Base-by-base conservation (phyloP, 305 asterid species). In the Fraxinus sp. region DNA sequence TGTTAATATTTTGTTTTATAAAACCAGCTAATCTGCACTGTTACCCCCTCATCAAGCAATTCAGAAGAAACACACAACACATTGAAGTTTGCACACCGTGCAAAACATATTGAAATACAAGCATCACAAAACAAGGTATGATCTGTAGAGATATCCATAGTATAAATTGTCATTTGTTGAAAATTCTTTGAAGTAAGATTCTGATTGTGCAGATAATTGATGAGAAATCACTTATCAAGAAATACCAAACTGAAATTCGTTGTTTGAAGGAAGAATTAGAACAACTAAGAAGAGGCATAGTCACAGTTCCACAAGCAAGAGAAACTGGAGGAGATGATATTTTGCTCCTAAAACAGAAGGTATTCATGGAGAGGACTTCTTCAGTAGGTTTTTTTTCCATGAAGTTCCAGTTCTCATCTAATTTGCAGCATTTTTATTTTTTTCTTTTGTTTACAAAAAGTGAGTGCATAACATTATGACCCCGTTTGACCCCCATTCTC, bases 41-140 rank as follows among this genome's bases (percentile, higher is more conserved):
- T 97, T 73, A 97, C 98, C 78, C 99, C 99, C 84, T 93, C 99
- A 30, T 93, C 98, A 80, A 93, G 99, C 93, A 93, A 92, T 84
- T 90, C 98, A 66, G 99, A 97, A 88, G 99, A 97, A 94, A 95
- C 99, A 33, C 99, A 95, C 85, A 93, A 97, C 90, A 97, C 99
- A 72, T 87, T 97, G 87, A 97, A 97, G 90, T 97, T 97, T 89
- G 99, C 99, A 55, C 99, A 97, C 84, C 97, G 98, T 85, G 93
- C 99, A 85, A 97, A 97, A 87, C 99, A 97, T 86, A 93, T 97
- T 82, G 99, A 97, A 91, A 93, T 97, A 86, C 96, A 92, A 91
- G 94, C 98, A 83, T 91, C 97, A 39, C 97, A 95, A 85, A 97
- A 97, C 90, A 97, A 92, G 97, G 99, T 93, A 83, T 83, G 82